Percentiles rank a stretch among this genome's conserved stretches.
phyloP scores from a whole-genome alignment of 495 filamentous ascomycete genomes.

The Ascodesmis nigricans region DNA sequence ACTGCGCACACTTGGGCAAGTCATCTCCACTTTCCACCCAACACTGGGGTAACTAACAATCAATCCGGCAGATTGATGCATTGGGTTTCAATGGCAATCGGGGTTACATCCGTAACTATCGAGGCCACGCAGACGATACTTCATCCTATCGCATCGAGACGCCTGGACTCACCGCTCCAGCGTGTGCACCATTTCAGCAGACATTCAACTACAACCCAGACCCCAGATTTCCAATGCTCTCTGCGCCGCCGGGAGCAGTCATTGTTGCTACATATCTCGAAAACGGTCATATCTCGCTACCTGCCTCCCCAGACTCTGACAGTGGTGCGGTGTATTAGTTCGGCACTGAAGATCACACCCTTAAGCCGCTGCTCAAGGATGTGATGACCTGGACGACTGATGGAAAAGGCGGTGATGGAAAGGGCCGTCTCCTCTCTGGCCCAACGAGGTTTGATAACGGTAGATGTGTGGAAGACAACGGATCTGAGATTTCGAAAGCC shows the following conservation, averaged over 20 bases:
- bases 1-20: too few relatives aligned
- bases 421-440: slow-evolving; percentile 7
- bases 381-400: slow-evolving; percentile 9
- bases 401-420: slow-evolving; percentile 8
- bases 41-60: too few relatives aligned
- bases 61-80: too few relatives aligned
- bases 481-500: neutral
- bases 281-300: slow-evolving; percentile 17
- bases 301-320: neutral
- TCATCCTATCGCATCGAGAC: slow-evolving; percentile 3
- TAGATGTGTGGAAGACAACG: slow-evolving; percentile 10
- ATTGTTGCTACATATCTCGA: slow-evolving; percentile 15
- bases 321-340: slow-evolving; percentile 16
- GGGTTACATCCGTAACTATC: slow-evolving; percentile 8
- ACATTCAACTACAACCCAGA: slow-evolving; percentile 3
- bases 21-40: too few relatives aligned
- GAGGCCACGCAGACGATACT: slow-evolving; percentile 3
- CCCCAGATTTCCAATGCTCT: slow-evolving; percentile 8
- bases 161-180: neutral
- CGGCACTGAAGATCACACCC: slow-evolving; percentile 7
- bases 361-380: slow-evolving; percentile 8
- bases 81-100: neutral
- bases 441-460: slow-evolving; percentile 15
- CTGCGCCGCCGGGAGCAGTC: slow-evolving; percentile 9
- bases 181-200: slow-evolving; percentile 3